Base-by-base conservation (phyloP, 306 rosid species). In the Sicyos edulis region DNA sequence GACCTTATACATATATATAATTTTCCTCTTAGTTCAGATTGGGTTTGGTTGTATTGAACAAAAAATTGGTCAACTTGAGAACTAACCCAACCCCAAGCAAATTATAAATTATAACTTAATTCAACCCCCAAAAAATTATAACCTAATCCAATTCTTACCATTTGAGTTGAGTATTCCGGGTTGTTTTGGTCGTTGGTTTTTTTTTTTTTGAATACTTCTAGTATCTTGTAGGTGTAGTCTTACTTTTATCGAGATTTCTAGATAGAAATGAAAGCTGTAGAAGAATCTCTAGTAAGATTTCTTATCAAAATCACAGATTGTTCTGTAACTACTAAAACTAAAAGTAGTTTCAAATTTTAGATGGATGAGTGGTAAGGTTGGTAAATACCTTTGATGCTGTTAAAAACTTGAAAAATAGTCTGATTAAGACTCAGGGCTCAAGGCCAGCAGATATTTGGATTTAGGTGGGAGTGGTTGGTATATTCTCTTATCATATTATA, bases 381-480 rank as follows among this genome's bases (percentile, higher is more conserved):
- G 66, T 29, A 70, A 21, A 21, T 66, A 47, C 44, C 59, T 19
- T 24, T 4, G 10, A 29, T 60, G 66, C 21, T 60, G 21, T 26
- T 26, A 26, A 44, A 44, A 44, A 44, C 49, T 44, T 44, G 44
- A 37, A 10, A 59, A 59, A 59, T 61, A 15, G 47, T 61, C 47
- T 8, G 13, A 16, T 34, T 32, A 32, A 7, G 14, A 15, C 12
- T n/a, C 15, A 8, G 21, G 21, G 5, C 21, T 32, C 70, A 72
- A 63, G 71, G 79, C 57, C 45, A 80, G 70, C 3, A 76, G 80
- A 32, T 69, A 71, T 72, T 75, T 75, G 22, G 34, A 78, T 62
- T 63, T 78, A 78, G 67, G 52, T 77, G 80, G 32, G 85, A 78
- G 49, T 59, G 80, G 85, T 76, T 59, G 80, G 85, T 76, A 76